These are phyloP conservation scores for Pythium phragmitis DNA, from an alignment of 352 stramenopile genomes.

Conservation along the genomic window DNA sequence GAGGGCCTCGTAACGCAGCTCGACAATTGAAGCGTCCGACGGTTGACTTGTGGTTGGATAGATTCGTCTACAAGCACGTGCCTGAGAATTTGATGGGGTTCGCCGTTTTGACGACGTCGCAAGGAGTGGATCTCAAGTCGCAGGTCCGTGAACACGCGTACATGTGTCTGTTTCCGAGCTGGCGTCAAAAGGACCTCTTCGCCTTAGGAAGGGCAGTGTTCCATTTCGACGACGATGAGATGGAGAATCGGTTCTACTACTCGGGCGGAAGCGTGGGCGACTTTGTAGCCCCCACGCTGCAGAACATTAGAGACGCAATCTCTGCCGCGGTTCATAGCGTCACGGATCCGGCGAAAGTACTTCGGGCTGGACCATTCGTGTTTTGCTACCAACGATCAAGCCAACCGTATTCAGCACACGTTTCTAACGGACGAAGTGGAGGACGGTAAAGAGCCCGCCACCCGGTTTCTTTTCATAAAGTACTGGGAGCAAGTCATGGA, in stretches of 20 bases:
- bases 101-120: conserved; percentile 14
- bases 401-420: no score
- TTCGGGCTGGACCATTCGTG: no score
- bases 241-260: conserved; percentile 16
- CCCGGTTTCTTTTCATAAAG: no score
- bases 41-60: conserved; percentile 25
- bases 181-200: conserved; percentile 16
- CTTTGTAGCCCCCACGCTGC: not conserved
- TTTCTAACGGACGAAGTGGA: no score
- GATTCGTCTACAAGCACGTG: conserved; percentile 23
- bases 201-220: not conserved
- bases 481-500: not conserved
- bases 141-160: conserved; percentile 8
- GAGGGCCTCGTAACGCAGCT: not conserved
- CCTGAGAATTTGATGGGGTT: conserved; percentile 14
- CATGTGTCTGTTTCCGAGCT: conserved; percentile 18
- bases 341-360: not conserved
- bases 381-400: no score
- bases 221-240: not conserved
- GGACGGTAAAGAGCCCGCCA: no score
- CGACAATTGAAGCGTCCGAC: conserved; percentile 10
- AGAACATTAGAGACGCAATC: not conserved
- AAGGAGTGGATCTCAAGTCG: conserved; percentile 20
- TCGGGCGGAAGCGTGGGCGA: conserved; percentile 19
- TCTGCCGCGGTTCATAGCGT: not conserved